Conservation (phyloP, 208 protist genomes). For the Leishmania guyanensis region DNA sequence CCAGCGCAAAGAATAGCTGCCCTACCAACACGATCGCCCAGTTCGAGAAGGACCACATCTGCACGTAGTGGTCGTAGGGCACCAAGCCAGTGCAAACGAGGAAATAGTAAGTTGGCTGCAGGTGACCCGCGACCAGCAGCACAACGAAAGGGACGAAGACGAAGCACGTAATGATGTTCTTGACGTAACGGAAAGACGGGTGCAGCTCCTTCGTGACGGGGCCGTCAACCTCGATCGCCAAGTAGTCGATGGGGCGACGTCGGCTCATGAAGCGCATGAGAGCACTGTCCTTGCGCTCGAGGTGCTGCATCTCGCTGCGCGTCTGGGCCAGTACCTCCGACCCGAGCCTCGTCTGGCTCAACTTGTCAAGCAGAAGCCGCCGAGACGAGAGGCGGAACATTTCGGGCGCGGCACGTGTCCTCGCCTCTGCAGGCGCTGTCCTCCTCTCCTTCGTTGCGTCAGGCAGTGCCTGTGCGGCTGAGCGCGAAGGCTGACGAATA, state of each 20-base stretch:
- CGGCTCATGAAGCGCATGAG: slow-evolving; percentile 71
- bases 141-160: slow-evolving; percentile 53
- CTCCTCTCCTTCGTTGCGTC: not conserved
- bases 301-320: slow-evolving; percentile 66
- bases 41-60: slow-evolving; percentile 75
- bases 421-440: not conserved
- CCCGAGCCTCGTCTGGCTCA: slow-evolving; percentile 75
- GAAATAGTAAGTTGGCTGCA: slow-evolving; percentile 80
- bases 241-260: slow-evolving; percentile 72
- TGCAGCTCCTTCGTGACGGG: slow-evolving; percentile 65
- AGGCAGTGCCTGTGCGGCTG: not conserved
- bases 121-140: slow-evolving; percentile 48
- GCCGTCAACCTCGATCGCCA: slow-evolving; percentile 80
- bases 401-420: not conserved
- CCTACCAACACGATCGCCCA: slow-evolving; percentile 58
- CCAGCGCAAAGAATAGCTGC: slow-evolving; percentile 60
- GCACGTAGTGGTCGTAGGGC: slow-evolving; percentile 57
- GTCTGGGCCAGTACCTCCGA: slow-evolving; percentile 78
- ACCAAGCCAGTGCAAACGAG: slow-evolving; percentile 61
- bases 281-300: slow-evolving; percentile 53
- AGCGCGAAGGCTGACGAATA: no score
- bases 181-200: slow-evolving; percentile 70
- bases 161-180: slow-evolving; percentile 51
- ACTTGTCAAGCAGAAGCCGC: slow-evolving; percentile 48
- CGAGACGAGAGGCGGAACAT: slow-evolving; percentile 52